These are phyloP conservation scores for Bryoerythrophyllum caledonicum DNA, from an alignment of 225 moss, liverwort and hornwort genomes.

Conservation along the genomic window DNA sequence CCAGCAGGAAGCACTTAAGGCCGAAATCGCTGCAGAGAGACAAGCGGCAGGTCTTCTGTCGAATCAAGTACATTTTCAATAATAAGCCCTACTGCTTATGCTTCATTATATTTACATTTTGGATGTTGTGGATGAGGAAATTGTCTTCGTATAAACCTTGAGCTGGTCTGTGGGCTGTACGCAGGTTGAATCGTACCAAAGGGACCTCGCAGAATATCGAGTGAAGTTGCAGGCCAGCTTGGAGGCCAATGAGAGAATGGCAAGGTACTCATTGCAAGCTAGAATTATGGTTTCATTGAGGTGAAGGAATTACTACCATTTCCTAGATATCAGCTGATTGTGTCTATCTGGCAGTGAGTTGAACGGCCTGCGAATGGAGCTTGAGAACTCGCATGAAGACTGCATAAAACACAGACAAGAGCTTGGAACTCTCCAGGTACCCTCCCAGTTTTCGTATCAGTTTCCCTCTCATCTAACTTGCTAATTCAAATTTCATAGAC, in stretches of 20 bases:
- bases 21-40: constrained; percentile 48
- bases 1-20: constrained; percentile 34
- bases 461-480: not conserved
- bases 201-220: constrained; percentile 66
- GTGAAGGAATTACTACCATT: not conserved
- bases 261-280: constrained; percentile 46
- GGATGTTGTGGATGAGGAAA: not conserved
- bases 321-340: constrained; percentile 13
- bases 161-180: not conserved
- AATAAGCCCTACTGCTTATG: not conserved
- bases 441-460: not conserved
- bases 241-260: constrained; percentile 52
- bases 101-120: not conserved
- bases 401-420: constrained; percentile 40
- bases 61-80: constrained; percentile 20
- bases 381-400: constrained; percentile 51
- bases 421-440: constrained; percentile 53
- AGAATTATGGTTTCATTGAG: not conserved
- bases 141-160: not conserved
- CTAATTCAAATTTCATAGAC: not conserved
- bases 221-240: constrained; percentile 56
- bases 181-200: constrained; percentile 62
- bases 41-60: constrained; percentile 34
- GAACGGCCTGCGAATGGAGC: constrained; percentile 57
- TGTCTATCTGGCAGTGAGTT: constrained; percentile 57